Evolutionary conservation across 108 stramenopile genomes (phyloP), one percentile per base, ranked within the genome.

Genomic region (Fragilariopsis cylindrus): DNA sequence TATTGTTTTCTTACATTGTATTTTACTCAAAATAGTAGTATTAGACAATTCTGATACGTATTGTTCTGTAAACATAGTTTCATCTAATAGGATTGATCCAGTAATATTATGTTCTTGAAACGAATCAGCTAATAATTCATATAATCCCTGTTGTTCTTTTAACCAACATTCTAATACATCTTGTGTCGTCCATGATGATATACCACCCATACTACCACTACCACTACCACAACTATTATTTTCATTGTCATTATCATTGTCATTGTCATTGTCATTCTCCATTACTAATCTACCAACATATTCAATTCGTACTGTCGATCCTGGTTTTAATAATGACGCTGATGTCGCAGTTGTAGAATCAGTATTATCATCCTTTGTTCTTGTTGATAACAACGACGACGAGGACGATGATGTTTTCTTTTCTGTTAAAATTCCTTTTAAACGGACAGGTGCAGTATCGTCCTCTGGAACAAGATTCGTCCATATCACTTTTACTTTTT

Each of bases 81-180:
- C 65, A 56, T 87, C 75, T 42, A 82, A 58, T 6, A 90, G 75
- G n/a, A 60, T 71, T 1, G 47, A 4, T 2, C 75, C 84, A 58
- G 84, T 85, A 55, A 90, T 73, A 11, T 76, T 48, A 46, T 73
- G 46, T 18, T 81, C 77, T 15, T 57, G 52, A 53, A 90, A 84
- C 2, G 58, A 7, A 7, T 69, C 12, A 2, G 40, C 39, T 11
- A 84, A 30, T 8, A 69, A 5, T 50, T 76, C 54, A 46, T 64
- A 79, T 42, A 86, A 53, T 18, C 89, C 89, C 69, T 90, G 89
- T 18, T 86, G 66, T 39, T 82, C 16, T 5, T 64, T 60, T 49
- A 90, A 64, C 89, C 89, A 90, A 49, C 85, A 87, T 1, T 84
- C 73, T 18, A 83, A 65, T 5, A 88, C 85, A 60, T 84, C 89